phyloP scores from a whole-genome alignment of 371 early-diverging fungal species.

The Rhizopus arrhizus region DNA sequence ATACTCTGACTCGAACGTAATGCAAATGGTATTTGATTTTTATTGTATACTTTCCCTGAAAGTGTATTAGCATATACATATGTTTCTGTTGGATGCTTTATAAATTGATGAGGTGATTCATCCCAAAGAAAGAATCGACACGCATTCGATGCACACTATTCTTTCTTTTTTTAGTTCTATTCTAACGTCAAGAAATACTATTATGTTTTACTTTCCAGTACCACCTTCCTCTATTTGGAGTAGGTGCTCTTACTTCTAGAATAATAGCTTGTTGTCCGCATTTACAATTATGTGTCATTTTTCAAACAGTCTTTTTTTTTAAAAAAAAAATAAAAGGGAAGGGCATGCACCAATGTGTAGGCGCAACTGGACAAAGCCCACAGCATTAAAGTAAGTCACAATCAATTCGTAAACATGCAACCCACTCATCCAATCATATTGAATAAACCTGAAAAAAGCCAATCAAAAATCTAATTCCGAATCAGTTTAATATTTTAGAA shows the following conservation, averaged over 20 bases:
- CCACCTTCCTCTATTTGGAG: conserved; percentile 36
- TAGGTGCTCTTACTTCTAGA: conserved; percentile 19
- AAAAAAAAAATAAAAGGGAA: neutral
- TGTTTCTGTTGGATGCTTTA: conserved; percentile 22
- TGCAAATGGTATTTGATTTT: neutral
- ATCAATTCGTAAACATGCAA: too few relatives aligned
- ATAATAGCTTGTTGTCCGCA: conserved; percentile 10
- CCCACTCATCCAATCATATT: too few relatives aligned
- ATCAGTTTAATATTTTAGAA: too few relatives aligned
- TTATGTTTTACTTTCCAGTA: conserved; percentile 32
- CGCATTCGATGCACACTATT: conserved; percentile 31
- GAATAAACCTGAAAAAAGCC: too few relatives aligned
- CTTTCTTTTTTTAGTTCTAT: too few relatives aligned
- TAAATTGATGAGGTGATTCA: conserved; percentile 25
- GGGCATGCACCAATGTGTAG: too few relatives aligned
- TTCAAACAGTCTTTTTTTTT: neutral
- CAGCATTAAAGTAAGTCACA: too few relatives aligned
- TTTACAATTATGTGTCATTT: conserved; percentile 5
- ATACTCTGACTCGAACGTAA: neutral
- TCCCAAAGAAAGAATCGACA: conserved; percentile 46
- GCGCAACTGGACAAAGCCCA: too few relatives aligned
- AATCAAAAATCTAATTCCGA: too few relatives aligned
- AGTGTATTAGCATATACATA: conserved; percentile 17
- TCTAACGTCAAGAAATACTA: too few relatives aligned
- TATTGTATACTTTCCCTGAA: neutral